Base-by-base conservation (phyloP, 2,329 filamentous ascomycete species). In the Dactylellina haptotyla region DNA sequence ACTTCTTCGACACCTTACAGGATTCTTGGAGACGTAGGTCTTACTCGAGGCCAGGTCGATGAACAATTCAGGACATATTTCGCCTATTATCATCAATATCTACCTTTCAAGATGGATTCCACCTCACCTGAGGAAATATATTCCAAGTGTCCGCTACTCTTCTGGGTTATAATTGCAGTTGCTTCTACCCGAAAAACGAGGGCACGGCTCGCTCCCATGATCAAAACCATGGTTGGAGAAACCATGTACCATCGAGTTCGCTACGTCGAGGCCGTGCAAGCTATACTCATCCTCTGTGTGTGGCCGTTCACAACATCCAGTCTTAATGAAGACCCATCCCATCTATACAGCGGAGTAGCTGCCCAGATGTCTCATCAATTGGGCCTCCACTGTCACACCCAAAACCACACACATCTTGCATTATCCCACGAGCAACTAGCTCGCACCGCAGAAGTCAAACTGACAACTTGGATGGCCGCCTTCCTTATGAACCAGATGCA, bases 21-120 rank as follows among this genome's bases (percentile, higher is more conserved):
- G 37, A 65, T 65, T 23, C 34, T 65, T 18, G 61, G 61, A 34
- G 61, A 65, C 48, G 61, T 65, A 8, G 61, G 61, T 14, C 61
- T 65, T 26, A 65, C 61, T 25, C 61, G 50, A 12, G 61, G 61
- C 9, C 61, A 65, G n/a, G 61, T 65, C 2, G 61, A 65, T 4
- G 61, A 65, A n/a, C 61, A 56, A 18, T 65, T 65, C 37, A 56
- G 61, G 34, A 26, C 61, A 45, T 65, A 46, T 26, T 65, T 65
- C 37, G 61, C 61, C 1, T 41, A 65, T n/a, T 65, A 45, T 26
- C 61, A 65, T n/a, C 61, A 65, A 34, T 65, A 65, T 26, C 37
- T 65, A 3, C 48, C 61, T 9, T 65, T 65, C 50, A 56, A 54
- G 48, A 65, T 65, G 61, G 48, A 45, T 1, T 56, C 61, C 1